Evolutionary conservation across 352 stramenopile species (phyloP), one percentile per base, ranked within the genome.

Genomic region (Globisporangium cylindrosporum): DNA sequence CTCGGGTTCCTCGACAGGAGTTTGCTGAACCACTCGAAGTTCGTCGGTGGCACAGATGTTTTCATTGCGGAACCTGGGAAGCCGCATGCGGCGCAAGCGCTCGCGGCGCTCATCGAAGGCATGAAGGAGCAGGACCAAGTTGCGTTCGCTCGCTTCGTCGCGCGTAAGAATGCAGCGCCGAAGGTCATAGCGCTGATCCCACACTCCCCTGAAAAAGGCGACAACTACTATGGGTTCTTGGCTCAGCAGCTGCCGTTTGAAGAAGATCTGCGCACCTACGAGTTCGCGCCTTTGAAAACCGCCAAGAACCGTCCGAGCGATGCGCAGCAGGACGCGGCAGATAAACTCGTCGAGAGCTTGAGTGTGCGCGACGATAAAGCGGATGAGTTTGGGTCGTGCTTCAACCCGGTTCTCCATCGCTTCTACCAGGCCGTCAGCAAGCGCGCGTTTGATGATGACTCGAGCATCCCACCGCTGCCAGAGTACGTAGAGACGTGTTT

Each of bases 41-140:
- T 90, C 36, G 77, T 92, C 22, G 74, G 62, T 20, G 73, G 70
- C 12, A 93, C 85, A 0, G 86, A 95, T 56, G 69, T 92, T 9
- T 92, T 95, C 34, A 71, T 95, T 38, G 79, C 85, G n/a, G 87
- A 95, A 54, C 86, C 86, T 20, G 74, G 69, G 1, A 95, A 95
- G 29, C 79, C 73, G 0, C 77, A 89, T 36, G 86, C 84, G 20
- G 83, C 83, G 43, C 0, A 73, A 86, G 53, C 81, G 79, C 6
- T 95, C 32, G 81, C 79, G 1, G 84, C 88, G 8, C 64, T 95
- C 22, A 73, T 92, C 43, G 74, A 88, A 43, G 88, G 74, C 3
- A 92, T 94, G 86, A n/a, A 77, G 7, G 70, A 79, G 22, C 70
- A 88, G 36, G 65, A 88, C 18, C 82, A 92, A 24, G 73, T 92